Conservation (phyloP, 179 eudicot genomes). For the Beta macrorhiza region DNA sequence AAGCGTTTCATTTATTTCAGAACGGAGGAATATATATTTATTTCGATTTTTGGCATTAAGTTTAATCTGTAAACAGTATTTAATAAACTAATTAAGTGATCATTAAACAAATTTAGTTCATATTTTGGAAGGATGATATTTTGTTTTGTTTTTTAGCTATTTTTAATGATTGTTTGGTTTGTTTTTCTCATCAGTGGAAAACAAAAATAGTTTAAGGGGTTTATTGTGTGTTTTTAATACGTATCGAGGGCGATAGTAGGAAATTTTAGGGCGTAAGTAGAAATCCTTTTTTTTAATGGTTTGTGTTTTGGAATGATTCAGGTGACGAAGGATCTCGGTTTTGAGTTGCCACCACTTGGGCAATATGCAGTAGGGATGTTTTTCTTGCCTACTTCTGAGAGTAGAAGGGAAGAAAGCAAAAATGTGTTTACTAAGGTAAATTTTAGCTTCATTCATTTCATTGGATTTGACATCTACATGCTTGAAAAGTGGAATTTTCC, state of each 20-base stretch:
- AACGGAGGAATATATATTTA: not conserved
- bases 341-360: constrained; percentile 79
- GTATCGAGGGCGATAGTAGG: no score
- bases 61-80: no score
- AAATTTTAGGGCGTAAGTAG: no score
- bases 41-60: not conserved
- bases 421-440: constrained; percentile 82
- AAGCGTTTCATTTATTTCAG: no score
- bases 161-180: not conserved
- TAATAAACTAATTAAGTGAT: no score
- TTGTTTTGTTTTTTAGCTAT: not conserved
- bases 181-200: no score
- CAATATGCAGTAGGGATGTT: constrained; percentile 96
- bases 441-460: not conserved
- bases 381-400: constrained; percentile 78
- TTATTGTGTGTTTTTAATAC: no score
- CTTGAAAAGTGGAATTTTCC: not conserved
- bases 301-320: constrained; percentile 23
- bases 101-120: no score
- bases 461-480: not conserved
- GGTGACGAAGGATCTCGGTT: constrained; percentile 81
- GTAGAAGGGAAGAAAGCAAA: constrained; percentile 87
- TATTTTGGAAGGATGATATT: not conserved
- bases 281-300: not conserved
- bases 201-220: no score